Percentiles rank a stretch among this genome's conserved stretches.
phyloP scores from a whole-genome alignment of 2,329 filamentous ascomycete genomes.

The Aotearoamyces nothofagi region DNA sequence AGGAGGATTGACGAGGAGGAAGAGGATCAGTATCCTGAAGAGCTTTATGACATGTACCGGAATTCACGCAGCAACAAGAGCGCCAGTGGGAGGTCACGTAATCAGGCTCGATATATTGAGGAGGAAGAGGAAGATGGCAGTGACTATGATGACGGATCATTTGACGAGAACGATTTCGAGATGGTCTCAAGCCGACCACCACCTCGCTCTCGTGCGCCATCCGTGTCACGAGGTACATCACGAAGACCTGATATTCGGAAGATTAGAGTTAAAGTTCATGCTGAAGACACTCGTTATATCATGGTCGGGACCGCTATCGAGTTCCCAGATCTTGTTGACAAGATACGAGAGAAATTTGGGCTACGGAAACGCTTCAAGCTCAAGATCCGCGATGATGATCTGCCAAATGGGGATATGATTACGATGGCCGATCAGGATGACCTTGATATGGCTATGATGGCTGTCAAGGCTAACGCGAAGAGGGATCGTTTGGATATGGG shows the following conservation, averaged over 20 bases:
- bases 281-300: conserved; percentile 81
- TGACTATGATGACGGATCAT: conserved; percentile 52
- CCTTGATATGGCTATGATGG: conserved; percentile 70
- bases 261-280: conserved; percentile 85
- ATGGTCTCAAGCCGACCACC: conserved; percentile 48
- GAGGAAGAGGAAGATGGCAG: conserved; percentile 69
- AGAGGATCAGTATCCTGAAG: conserved; percentile 44
- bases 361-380: conserved; percentile 70
- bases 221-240: conserved; percentile 32
- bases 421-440: conserved; percentile 96
- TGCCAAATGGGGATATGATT: conserved; percentile 73
- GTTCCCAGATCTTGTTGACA: conserved; percentile 63
- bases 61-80: conserved; percentile 22
- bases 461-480: conserved; percentile 50
- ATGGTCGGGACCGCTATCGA: conserved; percentile 62
- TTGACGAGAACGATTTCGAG: conserved; percentile 69
- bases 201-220: conserved; percentile 23
- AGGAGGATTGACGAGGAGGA: conserved; percentile 31
- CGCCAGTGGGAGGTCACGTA: conserved; percentile 23
- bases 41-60: conserved; percentile 51
- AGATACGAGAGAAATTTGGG: conserved; percentile 76
- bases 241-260: conserved; percentile 54
- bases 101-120: conserved; percentile 52
- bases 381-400: conserved; percentile 72
- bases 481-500: conserved; percentile 69